phyloP scores from a whole-genome alignment of 2,329 filamentous ascomycete genomes.

The Microsporum audouinii region DNA sequence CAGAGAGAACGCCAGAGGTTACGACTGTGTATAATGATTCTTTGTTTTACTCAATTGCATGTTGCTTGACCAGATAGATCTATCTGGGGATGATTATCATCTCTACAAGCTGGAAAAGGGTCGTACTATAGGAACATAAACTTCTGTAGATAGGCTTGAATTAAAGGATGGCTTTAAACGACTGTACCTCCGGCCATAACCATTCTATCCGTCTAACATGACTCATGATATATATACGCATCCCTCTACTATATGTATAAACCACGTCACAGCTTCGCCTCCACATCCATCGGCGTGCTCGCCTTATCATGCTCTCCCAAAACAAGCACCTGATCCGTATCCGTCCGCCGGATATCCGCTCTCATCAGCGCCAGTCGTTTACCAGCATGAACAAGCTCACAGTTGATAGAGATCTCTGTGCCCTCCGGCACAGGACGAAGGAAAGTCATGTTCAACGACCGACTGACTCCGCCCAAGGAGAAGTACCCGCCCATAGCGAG shows the following conservation, averaged over 20 bases:
- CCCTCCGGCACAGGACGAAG: slow-evolving; percentile 49
- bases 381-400: slow-evolving; percentile 49
- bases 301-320: slow-evolving; percentile 56
- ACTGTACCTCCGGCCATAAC: not conserved
- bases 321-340: slow-evolving; percentile 44
- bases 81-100: not conserved
- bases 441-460: slow-evolving; percentile 57
- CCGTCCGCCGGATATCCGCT: slow-evolving; percentile 44
- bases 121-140: not conserved
- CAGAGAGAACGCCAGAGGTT: not conserved
- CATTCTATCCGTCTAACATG: not conserved
- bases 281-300: slow-evolving; percentile 32
- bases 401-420: slow-evolving; percentile 42
- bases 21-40: slow-evolving; percentile 1
- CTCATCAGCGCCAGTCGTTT: slow-evolving; percentile 43
- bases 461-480: slow-evolving; percentile 51
- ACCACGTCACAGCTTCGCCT: slow-evolving; percentile 12
- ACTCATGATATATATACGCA: not conserved
- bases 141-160: not conserved
- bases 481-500: slow-evolving; percentile 51
- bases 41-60: not conserved
- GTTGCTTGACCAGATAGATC: not conserved
- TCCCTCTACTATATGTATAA: not conserved
- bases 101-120: not conserved
- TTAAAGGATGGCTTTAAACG: not conserved